phyloP scores from a whole-genome alignment of 2,329 filamentous ascomycete genomes.

The Lasiodiplodia sp. region DNA sequence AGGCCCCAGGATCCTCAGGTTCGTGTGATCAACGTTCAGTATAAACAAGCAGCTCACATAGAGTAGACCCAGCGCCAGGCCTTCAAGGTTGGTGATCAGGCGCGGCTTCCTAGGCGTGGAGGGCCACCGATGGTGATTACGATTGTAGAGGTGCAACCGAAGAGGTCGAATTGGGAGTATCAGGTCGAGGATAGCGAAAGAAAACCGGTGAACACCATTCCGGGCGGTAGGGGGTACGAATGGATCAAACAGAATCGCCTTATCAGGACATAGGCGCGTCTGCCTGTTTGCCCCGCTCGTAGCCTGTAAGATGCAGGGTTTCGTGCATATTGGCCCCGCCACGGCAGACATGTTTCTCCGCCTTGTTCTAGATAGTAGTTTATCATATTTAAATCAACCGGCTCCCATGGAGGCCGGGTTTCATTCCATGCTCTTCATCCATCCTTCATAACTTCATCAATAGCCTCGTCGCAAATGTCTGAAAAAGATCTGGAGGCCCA shows the following conservation, averaged over 20 bases:
- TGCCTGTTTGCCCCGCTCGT: too few species aligned
- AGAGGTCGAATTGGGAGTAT: background rate
- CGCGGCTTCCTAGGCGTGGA: background rate
- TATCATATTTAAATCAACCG: background rate
- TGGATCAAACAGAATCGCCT: background rate
- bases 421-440: background rate
- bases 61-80: background rate
- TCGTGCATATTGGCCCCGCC: background rate
- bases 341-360: background rate
- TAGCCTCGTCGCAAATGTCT: background rate
- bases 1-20: background rate
- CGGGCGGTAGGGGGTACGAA: background rate
- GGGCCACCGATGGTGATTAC: background rate
- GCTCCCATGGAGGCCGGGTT: accelerated
- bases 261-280: background rate
- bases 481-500: background rate
- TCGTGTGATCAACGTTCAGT: background rate
- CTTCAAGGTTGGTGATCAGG: accelerated
- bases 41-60: background rate
- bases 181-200: background rate
- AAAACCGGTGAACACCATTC: background rate
- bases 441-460: background rate
- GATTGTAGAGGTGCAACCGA: background rate
- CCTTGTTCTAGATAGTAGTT: background rate
- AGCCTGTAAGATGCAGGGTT: background rate